These are phyloP conservation scores for Stipa capillata DNA, from an alignment of 176 grass and related monocot species.

Conservation along the genomic window DNA sequence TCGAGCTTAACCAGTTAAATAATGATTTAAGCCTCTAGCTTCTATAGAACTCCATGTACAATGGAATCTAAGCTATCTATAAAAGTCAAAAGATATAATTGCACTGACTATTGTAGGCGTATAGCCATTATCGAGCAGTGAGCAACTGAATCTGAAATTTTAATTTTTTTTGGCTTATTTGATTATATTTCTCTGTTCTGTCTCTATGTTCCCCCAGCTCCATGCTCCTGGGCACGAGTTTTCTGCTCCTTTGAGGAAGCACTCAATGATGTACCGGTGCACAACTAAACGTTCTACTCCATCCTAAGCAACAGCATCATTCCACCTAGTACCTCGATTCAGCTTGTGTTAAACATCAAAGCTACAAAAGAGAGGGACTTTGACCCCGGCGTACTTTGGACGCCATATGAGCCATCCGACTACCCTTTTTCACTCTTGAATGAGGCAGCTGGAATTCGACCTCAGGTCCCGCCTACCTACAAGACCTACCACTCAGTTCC, in stretches of 20 bases:
- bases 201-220: neutral
- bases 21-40: neutral
- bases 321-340: neutral
- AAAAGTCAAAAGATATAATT: neutral
- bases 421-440: too few relatives aligned
- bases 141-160: neutral
- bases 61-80: neutral
- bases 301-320: neutral
- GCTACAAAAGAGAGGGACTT: too few relatives aligned
- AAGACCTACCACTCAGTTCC: too few relatives aligned
- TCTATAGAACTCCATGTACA: neutral
- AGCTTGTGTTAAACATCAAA: neutral
- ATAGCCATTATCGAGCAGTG: neutral
- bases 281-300: neutral
- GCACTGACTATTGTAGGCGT: neutral
- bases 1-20: neutral
- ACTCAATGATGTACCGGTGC: neutral
- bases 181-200: neutral
- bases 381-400: too few relatives aligned
- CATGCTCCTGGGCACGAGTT: neutral
- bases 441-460: too few relatives aligned
- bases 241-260: neutral
- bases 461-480: too few relatives aligned
- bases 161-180: neutral
- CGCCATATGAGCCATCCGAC: too few relatives aligned